Evolutionary conservation across 257 asterid species (phyloP).

Genomic region (Parsonsia alboflavescens): DNA sequence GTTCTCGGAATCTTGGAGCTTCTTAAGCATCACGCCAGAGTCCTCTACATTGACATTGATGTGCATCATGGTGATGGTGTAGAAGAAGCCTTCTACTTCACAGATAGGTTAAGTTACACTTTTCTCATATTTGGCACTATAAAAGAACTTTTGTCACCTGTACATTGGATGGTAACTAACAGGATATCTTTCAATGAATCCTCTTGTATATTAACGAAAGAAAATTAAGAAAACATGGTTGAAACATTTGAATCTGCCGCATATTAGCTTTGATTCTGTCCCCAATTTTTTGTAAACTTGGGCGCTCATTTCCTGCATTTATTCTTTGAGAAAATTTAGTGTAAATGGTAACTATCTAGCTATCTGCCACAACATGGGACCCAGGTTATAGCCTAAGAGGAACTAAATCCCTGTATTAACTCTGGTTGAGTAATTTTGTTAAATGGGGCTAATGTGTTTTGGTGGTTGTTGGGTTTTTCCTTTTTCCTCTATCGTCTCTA

Average conservation of each 20-base stretch:
- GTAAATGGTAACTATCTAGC: too few relatives aligned
- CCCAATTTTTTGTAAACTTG: neutral
- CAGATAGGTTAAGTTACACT: constrained; percentile 60
- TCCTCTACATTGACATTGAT: constrained; percentile 93
- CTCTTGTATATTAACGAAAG: neutral
- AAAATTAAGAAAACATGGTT: neutral
- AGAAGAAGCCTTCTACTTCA: constrained; percentile 96
- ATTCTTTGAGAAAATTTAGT: neutral
- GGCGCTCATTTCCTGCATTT: neutral
- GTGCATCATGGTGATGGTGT: constrained; percentile 99
- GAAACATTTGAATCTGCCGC: neutral
- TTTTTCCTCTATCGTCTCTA: neutral
- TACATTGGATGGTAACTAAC: neutral
- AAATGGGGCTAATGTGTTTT: neutral
- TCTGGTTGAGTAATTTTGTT: neutral
- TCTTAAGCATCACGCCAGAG: constrained; percentile 91
- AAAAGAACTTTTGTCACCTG: neutral
- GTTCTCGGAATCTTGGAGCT: constrained; percentile 97
- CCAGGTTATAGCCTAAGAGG: neutral
- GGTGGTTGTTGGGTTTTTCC: neutral
- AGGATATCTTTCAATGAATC: neutral
- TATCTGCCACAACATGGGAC: constrained; percentile 1
- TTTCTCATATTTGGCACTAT: neutral
- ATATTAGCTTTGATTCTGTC: neutral
- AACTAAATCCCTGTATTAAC: neutral